A percentile compares a stretch with the other conserved stretches of the same genome.
Evolutionary conservation across 1,284 basidiomycete genomes (phyloP).

Genomic region (Rhodotorula sp.): DNA sequence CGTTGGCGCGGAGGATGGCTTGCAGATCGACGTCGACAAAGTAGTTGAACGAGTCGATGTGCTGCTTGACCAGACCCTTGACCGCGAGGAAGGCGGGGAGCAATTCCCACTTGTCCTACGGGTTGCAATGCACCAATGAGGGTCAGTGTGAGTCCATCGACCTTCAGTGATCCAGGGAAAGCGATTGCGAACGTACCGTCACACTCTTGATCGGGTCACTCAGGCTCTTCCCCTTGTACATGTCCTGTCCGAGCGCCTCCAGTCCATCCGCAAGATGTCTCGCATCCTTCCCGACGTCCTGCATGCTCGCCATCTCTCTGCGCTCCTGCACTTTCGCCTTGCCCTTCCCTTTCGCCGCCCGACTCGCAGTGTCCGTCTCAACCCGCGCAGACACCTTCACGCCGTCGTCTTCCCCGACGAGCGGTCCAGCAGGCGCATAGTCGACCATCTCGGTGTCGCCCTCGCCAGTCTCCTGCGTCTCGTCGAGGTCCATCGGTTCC

Average conservation of each 20-base stretch:
- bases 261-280: slow-evolving; percentile 24
- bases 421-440: background rate
- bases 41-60: slow-evolving; percentile 99
- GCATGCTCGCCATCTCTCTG: slow-evolving; percentile 21
- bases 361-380: background rate
- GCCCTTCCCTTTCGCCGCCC: slow-evolving; percentile 21
- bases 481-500: slow-evolving; percentile 39
- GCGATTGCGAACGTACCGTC: slow-evolving; percentile 52
- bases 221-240: slow-evolving; percentile 48
- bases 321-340: slow-evolving; percentile 24
- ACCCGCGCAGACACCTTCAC: background rate
- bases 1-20: slow-evolving; percentile 91
- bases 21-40: slow-evolving; percentile 97
- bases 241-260: slow-evolving; percentile 47
- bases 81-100: slow-evolving; percentile 92
- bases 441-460: slow-evolving; percentile 31
- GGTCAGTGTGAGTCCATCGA: background rate
- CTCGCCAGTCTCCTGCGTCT: slow-evolving; percentile 22
- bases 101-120: slow-evolving; percentile 93
- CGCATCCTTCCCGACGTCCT: slow-evolving; percentile 33
- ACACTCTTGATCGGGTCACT: slow-evolving; percentile 56
- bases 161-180: too few relatives aligned
- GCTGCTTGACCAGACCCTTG: slow-evolving; percentile 98
- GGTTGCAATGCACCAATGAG: background rate
- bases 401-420: background rate